phyloP scores from a whole-genome alignment of 2,329 filamentous ascomycete species.

The Colletotrichum spinosum region DNA sequence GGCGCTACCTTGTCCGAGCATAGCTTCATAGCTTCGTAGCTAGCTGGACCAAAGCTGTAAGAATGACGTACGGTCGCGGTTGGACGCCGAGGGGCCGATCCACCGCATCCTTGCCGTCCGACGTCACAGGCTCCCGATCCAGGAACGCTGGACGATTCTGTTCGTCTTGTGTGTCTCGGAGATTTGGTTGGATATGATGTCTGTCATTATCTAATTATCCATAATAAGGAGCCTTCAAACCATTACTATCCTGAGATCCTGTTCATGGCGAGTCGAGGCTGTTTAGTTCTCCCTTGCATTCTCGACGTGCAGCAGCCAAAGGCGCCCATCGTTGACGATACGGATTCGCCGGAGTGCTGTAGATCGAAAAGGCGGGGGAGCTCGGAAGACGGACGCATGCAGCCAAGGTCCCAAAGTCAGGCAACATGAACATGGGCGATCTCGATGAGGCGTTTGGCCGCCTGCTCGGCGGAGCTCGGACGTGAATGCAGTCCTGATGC shows the following conservation, averaged over 20 bases:
- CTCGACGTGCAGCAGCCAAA: background rate
- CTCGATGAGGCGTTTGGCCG: background rate
- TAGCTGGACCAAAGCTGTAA: conserved; percentile 22
- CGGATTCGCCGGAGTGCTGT: background rate
- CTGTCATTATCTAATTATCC: too few species aligned
- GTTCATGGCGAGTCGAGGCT: background rate
- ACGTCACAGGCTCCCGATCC: conserved; percentile 27
- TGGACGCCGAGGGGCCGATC: conserved; percentile 15
- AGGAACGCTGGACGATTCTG: conserved; percentile 12
- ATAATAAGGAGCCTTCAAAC: too few species aligned
- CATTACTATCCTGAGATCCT: background rate
- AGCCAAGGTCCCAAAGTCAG: conserved; percentile 4
- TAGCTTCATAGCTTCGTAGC: background rate
- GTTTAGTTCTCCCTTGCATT: background rate
- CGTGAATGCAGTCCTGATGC: background rate
- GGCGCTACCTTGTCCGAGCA: conserved; percentile 13
- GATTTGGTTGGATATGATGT: too few species aligned
- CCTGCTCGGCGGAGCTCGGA: background rate
- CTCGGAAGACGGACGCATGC: conserved; percentile 11
- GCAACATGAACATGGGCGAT: background rate
- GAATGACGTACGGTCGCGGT: conserved; percentile 28
- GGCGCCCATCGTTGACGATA: background rate
- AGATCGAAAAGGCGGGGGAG: conserved; percentile 5
- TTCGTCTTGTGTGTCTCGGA: background rate
- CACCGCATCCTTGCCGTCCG: conserved; percentile 15